These are phyloP conservation scores for Phellopilus nigrolimitatus DNA, from an alignment of 1,284 basidiomycete species.

Conservation along the genomic window DNA sequence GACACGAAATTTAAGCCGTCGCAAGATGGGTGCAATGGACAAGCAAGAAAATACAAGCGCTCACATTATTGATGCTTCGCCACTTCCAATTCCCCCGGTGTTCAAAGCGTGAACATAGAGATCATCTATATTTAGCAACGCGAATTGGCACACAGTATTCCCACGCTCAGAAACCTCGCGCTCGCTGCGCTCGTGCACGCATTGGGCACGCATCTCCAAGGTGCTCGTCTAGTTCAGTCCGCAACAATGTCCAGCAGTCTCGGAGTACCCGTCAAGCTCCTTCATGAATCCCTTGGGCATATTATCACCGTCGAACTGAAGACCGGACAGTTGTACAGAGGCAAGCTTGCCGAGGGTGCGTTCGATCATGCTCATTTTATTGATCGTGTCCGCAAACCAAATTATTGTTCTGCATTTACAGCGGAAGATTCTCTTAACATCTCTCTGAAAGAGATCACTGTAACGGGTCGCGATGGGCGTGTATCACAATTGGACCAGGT, in stretches of 20 bases:
- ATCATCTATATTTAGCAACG: too few species aligned
- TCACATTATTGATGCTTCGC: too few species aligned
- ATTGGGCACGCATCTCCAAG: not conserved
- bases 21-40: not conserved
- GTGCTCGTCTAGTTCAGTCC: not conserved
- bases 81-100: not conserved
- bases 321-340: constrained; percentile 94
- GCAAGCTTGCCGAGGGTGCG: constrained; percentile 93
- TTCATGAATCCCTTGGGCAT: constrained; percentile 94
- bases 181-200: not conserved
- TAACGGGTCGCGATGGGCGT: constrained; percentile 96
- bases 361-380: constrained; percentile 15
- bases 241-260: constrained; percentile 49
- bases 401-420: constrained; percentile 33
- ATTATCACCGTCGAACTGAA: constrained; percentile 97
- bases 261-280: constrained; percentile 88
- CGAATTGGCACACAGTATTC: not conserved
- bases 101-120: too few species aligned
- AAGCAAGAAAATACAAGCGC: not conserved
- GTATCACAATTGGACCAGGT: constrained; percentile 99
- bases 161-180: not conserved
- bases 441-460: constrained; percentile 94
- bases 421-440: constrained; percentile 99
- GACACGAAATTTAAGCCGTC: too few species aligned
- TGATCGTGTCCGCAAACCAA: constrained; percentile 22